These are phyloP conservation scores for Claviceps spartinae DNA, from an alignment of 2,329 filamentous ascomycete genomes.

Conservation along the genomic window DNA sequence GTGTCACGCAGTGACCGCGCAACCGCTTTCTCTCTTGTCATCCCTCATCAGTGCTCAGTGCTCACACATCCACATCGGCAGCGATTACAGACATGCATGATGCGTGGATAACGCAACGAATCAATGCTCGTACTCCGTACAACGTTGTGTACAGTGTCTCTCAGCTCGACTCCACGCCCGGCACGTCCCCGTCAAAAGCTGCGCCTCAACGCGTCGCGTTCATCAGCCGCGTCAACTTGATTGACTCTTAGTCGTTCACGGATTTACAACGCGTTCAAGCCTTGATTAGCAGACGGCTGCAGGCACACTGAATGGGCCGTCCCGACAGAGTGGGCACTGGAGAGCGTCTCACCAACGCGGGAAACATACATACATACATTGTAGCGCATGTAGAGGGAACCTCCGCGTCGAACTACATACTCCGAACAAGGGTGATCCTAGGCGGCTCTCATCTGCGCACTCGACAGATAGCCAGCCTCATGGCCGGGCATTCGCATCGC, in stretches of 20 bases:
- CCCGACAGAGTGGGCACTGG: not conserved
- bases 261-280: not conserved
- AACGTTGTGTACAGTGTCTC: not conserved
- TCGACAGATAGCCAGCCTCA: not conserved
- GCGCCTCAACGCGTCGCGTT: not conserved
- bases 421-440: not conserved
- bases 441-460: not conserved
- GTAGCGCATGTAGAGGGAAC: not conserved
- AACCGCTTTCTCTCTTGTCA: not conserved
- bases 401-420: not conserved
- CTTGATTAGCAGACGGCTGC: not conserved
- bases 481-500: not conserved
- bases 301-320: not conserved
- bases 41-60: not conserved
- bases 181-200: not conserved
- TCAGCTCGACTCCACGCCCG: not conserved
- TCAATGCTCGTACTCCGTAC: too few species aligned
- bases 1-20: not conserved
- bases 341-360: not conserved
- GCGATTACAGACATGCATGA: slow-evolving; percentile 1
- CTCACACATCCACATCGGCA: not conserved
- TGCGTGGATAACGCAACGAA: not conserved
- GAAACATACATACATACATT: not conserved
- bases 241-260: not conserved
- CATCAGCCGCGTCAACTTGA: not conserved